Percentiles rank a stretch among this genome's conserved stretches.
Evolutionary conservation across 345 rosid species (phyloP).

Genomic region (Ailanthus altissimus): DNA sequence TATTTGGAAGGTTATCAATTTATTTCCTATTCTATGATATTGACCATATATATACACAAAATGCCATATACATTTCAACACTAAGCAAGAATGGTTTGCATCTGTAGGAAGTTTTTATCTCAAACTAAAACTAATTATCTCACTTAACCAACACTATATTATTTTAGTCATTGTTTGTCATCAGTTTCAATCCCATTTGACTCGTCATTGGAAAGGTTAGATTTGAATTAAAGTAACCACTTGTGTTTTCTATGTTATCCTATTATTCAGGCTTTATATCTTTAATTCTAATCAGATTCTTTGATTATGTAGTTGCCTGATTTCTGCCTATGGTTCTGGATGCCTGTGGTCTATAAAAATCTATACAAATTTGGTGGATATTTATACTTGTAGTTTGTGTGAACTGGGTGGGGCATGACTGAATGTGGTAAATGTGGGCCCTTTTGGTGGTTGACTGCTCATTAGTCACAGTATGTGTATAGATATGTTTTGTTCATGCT

Average conservation of each 20-base stretch:
- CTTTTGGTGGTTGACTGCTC: background rate
- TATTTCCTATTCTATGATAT: too few relatives aligned
- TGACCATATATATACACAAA: too few relatives aligned
- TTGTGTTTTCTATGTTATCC: background rate
- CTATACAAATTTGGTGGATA: background rate
- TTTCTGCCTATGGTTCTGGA: background rate
- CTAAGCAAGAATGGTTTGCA: background rate
- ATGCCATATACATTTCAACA: too few relatives aligned
- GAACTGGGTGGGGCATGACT: background rate
- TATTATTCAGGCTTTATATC: background rate
- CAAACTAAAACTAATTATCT: background rate
- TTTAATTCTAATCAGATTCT: background rate
- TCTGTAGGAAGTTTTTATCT: background rate
- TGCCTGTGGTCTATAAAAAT: background rate
- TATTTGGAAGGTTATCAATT: too few relatives aligned
- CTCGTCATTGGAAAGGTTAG: too few relatives aligned
- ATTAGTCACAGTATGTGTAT: background rate
- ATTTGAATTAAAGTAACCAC: too few relatives aligned
- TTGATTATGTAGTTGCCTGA: background rate
- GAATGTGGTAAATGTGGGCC: background rate
- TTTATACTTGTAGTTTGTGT: background rate
- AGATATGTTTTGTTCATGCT: background rate
- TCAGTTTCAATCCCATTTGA: too few relatives aligned
- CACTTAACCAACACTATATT: background rate
- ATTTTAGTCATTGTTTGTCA: too few relatives aligned